phyloP scores from a whole-genome alignment of 345 rosid genomes.

The Acer negundo region DNA sequence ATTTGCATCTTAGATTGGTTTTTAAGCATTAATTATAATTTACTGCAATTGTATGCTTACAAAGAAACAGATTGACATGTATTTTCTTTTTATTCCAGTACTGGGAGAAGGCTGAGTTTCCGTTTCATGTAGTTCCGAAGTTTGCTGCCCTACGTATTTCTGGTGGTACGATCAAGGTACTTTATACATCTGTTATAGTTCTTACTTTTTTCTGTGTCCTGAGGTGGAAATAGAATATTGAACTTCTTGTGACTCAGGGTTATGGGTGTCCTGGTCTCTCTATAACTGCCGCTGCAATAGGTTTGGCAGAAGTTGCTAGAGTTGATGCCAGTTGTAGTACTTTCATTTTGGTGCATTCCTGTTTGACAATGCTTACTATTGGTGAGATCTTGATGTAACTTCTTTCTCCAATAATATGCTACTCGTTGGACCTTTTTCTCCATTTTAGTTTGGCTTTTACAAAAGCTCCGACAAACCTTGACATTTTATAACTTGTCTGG shows the following conservation, averaged over 20 bases:
- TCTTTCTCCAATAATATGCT: background rate
- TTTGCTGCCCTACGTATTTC: constrained; percentile 59
- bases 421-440: background rate
- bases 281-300: constrained; percentile 66
- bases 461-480: constrained; percentile 2
- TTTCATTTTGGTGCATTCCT: constrained; percentile 85
- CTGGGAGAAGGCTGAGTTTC: constrained; percentile 99
- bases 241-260: constrained; percentile 53
- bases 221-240: constrained; percentile 24
- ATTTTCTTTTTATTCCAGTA: constrained; percentile 44
- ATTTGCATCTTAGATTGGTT: background rate
- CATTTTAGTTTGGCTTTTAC: background rate
- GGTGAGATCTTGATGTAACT: constrained; percentile 48
- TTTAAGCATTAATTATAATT: background rate
- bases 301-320: constrained; percentile 80
- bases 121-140: constrained; percentile 81
- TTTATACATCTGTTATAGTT: background rate
- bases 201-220: background rate
- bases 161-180: constrained; percentile 94
- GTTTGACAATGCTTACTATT: constrained; percentile 94
- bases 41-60: background rate
- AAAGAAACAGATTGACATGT: constrained; percentile 6
- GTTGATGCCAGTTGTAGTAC: constrained; percentile 97
- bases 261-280: constrained; percentile 94
- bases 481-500: constrained; percentile 24